Conservation (phyloP, 2,329 filamentous ascomycete genomes). For the Pezizomycotina sp. region DNA sequence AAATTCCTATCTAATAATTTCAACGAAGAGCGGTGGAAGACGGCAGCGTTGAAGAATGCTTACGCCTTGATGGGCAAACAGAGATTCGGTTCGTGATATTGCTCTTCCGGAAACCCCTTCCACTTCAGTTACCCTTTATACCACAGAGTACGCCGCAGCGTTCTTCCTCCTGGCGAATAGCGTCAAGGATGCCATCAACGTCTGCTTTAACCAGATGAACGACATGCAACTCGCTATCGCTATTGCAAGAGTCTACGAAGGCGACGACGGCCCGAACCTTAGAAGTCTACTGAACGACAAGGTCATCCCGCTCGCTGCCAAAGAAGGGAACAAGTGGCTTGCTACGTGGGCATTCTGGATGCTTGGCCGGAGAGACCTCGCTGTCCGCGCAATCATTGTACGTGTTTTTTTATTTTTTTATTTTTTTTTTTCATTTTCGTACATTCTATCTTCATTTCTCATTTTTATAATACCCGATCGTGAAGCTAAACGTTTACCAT, state of each 20-base stretch:
- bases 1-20: constrained; percentile 83
- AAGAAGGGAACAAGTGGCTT: constrained; percentile 79
- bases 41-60: constrained; percentile 82
- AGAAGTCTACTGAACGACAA: constrained; percentile 60
- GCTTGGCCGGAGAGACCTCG: constrained; percentile 63
- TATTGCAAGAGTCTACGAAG: constrained; percentile 73
- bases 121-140: constrained; percentile 7
- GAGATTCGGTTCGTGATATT: constrained; percentile 49
- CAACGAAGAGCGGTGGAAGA: constrained; percentile 68
- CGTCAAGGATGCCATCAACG: constrained; percentile 66
- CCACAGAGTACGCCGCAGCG: constrained; percentile 71
- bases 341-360: constrained; percentile 95
- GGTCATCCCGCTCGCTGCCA: constrained; percentile 58
- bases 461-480: constrained; percentile 19
- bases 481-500: too few relatives aligned
- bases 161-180: constrained; percentile 87
- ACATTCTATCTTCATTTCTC: constrained; percentile 4
- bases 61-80: constrained; percentile 86
- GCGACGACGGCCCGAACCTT: constrained; percentile 61
- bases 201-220: constrained; percentile 71
- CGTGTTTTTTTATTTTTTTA: constrained; percentile 28
- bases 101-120: neutral
- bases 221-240: constrained; percentile 83
- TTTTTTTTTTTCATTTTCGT: neutral
- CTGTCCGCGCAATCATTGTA: constrained; percentile 67